phyloP scores from a whole-genome alignment of 495 filamentous ascomycete species.

The Ascobolus immersus region DNA sequence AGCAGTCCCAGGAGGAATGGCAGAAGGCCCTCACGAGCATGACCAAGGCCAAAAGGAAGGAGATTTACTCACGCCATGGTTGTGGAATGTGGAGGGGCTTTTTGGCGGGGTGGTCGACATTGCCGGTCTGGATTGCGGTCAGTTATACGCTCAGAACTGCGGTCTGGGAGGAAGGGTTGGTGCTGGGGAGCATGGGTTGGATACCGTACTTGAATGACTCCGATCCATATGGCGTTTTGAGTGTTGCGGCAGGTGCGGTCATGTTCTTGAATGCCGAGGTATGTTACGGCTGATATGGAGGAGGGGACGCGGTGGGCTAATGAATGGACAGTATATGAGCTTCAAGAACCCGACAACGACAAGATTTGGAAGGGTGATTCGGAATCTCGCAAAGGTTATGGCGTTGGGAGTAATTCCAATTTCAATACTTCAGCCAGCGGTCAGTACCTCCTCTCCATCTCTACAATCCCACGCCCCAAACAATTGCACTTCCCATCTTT shows the following conservation, averaged over 20 bases:
- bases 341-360: conserved; percentile 1
- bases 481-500: conserved; percentile 6
- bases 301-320: background rate
- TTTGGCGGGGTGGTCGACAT: conserved; percentile 20
- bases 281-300: conserved; percentile 8
- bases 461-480: conserved; percentile 7
- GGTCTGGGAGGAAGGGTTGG: conserved; percentile 26
- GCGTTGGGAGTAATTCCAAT: conserved; percentile 22
- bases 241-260: conserved; percentile 1
- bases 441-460: conserved; percentile 5
- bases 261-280: conserved; percentile 19
- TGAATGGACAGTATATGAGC: conserved; percentile 5
- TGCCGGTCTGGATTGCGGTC: conserved; percentile 43
- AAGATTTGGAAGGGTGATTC: conserved; percentile 13
- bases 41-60: conserved; percentile 13
- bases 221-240: too few relatives aligned
- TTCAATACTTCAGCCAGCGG: conserved; percentile 15
- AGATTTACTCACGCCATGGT: conserved; percentile 22
- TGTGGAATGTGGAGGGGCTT: conserved; percentile 28
- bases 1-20: conserved; percentile 8
- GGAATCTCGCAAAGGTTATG: conserved; percentile 18
- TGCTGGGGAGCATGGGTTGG: too few relatives aligned
- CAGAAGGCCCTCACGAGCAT: conserved; percentile 10
- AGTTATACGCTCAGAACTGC: conserved; percentile 43
- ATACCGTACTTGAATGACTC: too few relatives aligned